Percentiles rank a stretch among this genome's conserved stretches.
phyloP scores from a whole-genome alignment of 768 basidiomycete genomes.

The Tulasnella sp. region DNA sequence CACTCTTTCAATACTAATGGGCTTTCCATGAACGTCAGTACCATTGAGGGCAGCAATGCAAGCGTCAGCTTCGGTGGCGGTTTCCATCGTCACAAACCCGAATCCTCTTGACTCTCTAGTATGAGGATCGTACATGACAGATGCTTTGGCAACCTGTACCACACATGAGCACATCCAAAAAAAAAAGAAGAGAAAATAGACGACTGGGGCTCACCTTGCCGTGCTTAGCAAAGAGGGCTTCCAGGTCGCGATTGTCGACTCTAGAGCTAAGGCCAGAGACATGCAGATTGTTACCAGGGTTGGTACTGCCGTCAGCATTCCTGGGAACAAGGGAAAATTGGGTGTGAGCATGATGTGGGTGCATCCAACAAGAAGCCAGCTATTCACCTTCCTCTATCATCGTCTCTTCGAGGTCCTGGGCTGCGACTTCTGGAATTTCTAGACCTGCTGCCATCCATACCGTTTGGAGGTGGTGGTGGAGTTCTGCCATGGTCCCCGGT shows the following conservation, averaged over 20 bases:
- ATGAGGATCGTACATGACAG: conserved; percentile 56
- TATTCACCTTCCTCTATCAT: conserved; percentile 41
- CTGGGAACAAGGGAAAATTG: conserved; percentile 13
- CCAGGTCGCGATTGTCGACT: conserved; percentile 74
- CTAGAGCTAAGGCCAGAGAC: conserved; percentile 46
- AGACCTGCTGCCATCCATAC: conserved; percentile 30
- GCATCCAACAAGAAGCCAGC: not conserved
- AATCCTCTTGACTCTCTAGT: conserved; percentile 62
- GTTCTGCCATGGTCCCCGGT: conserved; percentile 2
- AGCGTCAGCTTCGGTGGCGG: conserved; percentile 78
- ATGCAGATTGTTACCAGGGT: conserved; percentile 56
- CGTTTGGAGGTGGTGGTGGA: not conserved
- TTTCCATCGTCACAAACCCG: conserved; percentile 84
- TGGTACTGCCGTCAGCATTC: conserved; percentile 30
- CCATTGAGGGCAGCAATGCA: conserved; percentile 73
- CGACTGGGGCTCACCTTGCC: conserved; percentile 69
- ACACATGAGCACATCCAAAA: not conserved
- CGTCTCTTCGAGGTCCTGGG: conserved; percentile 39
- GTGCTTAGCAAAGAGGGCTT: conserved; percentile 75
- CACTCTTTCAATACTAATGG: conserved; percentile 80
- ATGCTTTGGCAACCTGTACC: conserved; percentile 45
- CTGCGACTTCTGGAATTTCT: conserved; percentile 71
- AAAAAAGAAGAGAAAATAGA: not conserved
- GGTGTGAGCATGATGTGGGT: conserved; percentile 15
- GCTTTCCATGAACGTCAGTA: conserved; percentile 78